Base-by-base conservation (phyloP, 257 asterid genomes). In the Rehmannia glutinosa region DNA sequence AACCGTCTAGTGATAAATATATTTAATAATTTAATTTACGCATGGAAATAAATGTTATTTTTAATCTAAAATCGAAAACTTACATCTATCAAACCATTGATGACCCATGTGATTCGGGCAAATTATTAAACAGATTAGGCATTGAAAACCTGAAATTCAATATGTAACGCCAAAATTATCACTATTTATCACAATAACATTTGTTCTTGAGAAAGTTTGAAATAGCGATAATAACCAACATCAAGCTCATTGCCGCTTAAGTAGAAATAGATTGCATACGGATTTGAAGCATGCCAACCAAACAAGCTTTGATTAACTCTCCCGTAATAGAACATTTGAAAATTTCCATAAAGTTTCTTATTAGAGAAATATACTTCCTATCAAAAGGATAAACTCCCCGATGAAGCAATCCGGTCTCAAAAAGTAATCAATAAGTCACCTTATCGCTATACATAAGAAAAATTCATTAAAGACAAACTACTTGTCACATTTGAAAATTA, bases 71-170 rank as follows among this genome's bases (percentile, higher is more conserved):
- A 33, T 24, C n/a, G 38, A 61, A 23, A 71, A 71, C 97, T 86
- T 74, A 93, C 99, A 78, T 93, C 99, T 55, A 93, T 93, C 74
- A 93, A 74, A 72, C 99, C 99, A 69, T 93, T 93, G 80, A 93
- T 93, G 83, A 93, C 97, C 99, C 99, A 93, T 16, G 99, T 97
- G 78, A 93, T 93, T 93, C 46, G 90, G 79, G 25, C 85, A 90
- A 80, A 76, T 88, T 93, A n/a, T 93, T 93, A 64, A 93, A 93
- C 71, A 93, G 80, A 53, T 96, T 33, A 93, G 93, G 75, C 99
- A 58, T 97, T 93, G 84, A 93, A 93, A 66, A 93, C 98, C 98
- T 92, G 95, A 66, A 86, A 78, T 39, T n/a, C n/a, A n/a, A n/a
- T n/a, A n/a, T n/a, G 49, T 43, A 2, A 46, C 21, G n/a, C 30